These are phyloP conservation scores for Neoscytalidium dimidiatum DNA, from an alignment of 2,329 filamentous ascomycete species.

Conservation along the genomic window DNA sequence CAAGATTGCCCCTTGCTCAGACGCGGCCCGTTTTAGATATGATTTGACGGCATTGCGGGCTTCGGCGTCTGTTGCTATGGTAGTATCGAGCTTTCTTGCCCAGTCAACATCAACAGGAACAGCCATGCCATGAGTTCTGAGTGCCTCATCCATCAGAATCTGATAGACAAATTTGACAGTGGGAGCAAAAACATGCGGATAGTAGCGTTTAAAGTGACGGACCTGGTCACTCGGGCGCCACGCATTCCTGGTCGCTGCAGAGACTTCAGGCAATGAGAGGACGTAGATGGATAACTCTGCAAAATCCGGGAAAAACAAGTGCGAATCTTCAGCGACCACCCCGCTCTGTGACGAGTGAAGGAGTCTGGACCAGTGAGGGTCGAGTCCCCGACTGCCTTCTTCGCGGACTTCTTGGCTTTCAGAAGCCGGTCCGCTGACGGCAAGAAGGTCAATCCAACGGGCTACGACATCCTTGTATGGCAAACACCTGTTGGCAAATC, in stretches of 20 bases:
- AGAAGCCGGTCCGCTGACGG: constrained; percentile 65
- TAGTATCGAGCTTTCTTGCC: constrained; percentile 75
- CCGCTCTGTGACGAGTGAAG: constrained; percentile 46
- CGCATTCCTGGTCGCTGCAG: constrained; percentile 32
- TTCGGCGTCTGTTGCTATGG: constrained; percentile 68
- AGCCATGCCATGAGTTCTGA: constrained; percentile 45
- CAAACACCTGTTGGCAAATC: constrained; percentile 88
- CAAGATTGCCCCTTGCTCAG: constrained; percentile 13
- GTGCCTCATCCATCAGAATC: constrained; percentile 60
- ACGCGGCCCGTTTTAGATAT: constrained; percentile 40
- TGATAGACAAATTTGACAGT: constrained; percentile 69
- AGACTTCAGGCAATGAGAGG: constrained; percentile 40
- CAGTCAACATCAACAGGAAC: constrained; percentile 74
- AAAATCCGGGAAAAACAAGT: constrained; percentile 45
- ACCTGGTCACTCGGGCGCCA: constrained; percentile 30
- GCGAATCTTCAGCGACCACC: background rate
- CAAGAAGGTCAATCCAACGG: constrained; percentile 86
- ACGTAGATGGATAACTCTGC: constrained; percentile 47
- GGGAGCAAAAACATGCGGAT: constrained; percentile 61
- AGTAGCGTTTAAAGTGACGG: constrained; percentile 34
- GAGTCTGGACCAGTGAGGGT: constrained; percentile 72
- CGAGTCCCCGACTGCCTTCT: constrained; percentile 84
- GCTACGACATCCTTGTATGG: constrained; percentile 76
- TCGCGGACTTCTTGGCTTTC: constrained; percentile 84
- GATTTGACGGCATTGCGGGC: constrained; percentile 61